Conservation (phyloP, 2,329 filamentous ascomycete species). For the Kalaharituber pfeilii region DNA sequence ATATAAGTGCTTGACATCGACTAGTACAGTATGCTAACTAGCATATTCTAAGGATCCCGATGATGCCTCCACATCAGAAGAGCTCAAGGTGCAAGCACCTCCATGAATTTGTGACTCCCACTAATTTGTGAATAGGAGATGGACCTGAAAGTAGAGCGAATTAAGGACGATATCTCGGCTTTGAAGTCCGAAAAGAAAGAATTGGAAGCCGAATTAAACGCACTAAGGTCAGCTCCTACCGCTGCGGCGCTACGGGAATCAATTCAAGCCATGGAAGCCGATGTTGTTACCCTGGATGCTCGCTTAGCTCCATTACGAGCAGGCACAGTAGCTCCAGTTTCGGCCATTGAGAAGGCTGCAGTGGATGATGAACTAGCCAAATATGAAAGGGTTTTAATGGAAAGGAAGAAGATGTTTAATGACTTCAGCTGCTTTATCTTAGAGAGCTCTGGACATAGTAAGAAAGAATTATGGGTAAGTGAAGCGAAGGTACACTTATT, state of each 20-base stretch:
- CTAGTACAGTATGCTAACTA: constrained; percentile 2
- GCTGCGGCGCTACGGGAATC: constrained; percentile 17
- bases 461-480: constrained; percentile 20
- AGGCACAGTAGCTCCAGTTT: constrained; percentile 16
- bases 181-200: constrained; percentile 20
- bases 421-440: constrained; percentile 19
- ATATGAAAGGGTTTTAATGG: constrained; percentile 16
- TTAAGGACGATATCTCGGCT: constrained; percentile 16
- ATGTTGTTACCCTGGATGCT: constrained; percentile 16
- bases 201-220: constrained; percentile 19
- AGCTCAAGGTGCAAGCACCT: constrained; percentile 31
- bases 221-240: constrained; percentile 19
- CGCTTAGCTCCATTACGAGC: constrained; percentile 15
- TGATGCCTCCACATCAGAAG: constrained; percentile 33
- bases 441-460: constrained; percentile 15
- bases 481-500: too few relatives aligned
- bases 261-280: constrained; percentile 14
- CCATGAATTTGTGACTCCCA: not conserved
- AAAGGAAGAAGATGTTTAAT: constrained; percentile 20
- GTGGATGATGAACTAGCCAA: constrained; percentile 16
- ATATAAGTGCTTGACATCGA: not conserved
- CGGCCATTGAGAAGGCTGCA: constrained; percentile 18
- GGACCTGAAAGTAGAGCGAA: constrained; percentile 2
- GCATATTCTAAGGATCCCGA: constrained; percentile 33
- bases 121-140: not conserved